These are phyloP conservation scores for Zasmidium citrigriseum DNA, from an alignment of 2,329 filamentous ascomycete genomes.

Conservation along the genomic window DNA sequence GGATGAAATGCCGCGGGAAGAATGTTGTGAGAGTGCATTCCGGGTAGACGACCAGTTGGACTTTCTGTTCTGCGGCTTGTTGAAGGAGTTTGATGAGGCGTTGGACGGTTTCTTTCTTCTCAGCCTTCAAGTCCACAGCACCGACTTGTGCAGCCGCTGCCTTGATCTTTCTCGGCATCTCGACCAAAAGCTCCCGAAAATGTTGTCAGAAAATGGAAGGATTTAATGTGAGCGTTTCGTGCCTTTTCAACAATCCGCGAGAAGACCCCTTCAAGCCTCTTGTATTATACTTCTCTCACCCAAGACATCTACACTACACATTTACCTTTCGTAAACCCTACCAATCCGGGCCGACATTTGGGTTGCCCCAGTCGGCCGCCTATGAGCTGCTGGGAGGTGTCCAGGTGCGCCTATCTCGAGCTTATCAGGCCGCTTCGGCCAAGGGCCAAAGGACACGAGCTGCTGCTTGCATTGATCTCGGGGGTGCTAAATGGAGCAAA, in stretches of 20 bases:
- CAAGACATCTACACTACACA: too few relatives aligned
- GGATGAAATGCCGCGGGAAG: constrained; percentile 53
- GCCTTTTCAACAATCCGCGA: background rate
- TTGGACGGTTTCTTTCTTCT: constrained; percentile 45
- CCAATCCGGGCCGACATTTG: background rate
- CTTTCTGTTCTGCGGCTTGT: constrained; percentile 46
- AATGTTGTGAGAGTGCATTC: constrained; percentile 60
- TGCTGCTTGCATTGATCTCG: background rate
- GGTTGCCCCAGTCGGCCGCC: background rate
- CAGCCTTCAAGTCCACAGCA: constrained; percentile 45
- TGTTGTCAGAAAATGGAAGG: background rate
- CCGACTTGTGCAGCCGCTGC: constrained; percentile 60
- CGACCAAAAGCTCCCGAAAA: constrained; percentile 7
- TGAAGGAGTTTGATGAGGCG: constrained; percentile 54
- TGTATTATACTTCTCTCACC: background rate
- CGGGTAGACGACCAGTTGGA: constrained; percentile 55
- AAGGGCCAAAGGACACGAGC: background rate
- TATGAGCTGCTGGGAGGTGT: background rate
- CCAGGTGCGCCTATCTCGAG: background rate
- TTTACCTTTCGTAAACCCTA: background rate
- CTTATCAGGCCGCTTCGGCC: background rate
- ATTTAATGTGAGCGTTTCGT: background rate
- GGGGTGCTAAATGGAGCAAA: background rate
- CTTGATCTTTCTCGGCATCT: constrained; percentile 44
- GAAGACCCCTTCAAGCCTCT: background rate